A percentile compares a stretch with the other conserved stretches of the same genome.
Evolutionary conservation across 805 yeast species (phyloP).

Genomic region (Lachancea quebecensis): DNA sequence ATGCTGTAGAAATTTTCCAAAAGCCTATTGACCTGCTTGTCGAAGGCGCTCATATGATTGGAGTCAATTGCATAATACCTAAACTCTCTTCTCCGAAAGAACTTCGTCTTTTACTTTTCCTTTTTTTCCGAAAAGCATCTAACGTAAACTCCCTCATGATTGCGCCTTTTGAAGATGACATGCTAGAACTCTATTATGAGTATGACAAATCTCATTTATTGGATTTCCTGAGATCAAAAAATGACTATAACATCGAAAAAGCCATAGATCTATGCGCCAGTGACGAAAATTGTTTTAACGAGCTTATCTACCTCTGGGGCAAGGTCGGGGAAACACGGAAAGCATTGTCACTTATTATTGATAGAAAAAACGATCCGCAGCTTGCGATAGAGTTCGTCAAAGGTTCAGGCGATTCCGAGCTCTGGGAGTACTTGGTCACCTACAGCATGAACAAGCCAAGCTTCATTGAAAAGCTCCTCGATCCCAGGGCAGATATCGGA

Average conservation of each 20-base stretch:
- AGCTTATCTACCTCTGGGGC: constrained; percentile 75
- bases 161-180: constrained; percentile 55
- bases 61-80: constrained; percentile 45
- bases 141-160: constrained; percentile 49
- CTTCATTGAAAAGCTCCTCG: constrained; percentile 70
- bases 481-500: constrained; percentile 55
- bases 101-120: constrained; percentile 47
- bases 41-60: constrained; percentile 57
- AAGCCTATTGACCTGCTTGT: constrained; percentile 51
- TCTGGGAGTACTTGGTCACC: constrained; percentile 71
- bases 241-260: constrained; percentile 56
- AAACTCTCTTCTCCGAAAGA: constrained; percentile 36
- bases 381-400: constrained; percentile 76
- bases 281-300: constrained; percentile 44
- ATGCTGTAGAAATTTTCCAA: constrained; percentile 34
- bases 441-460: constrained; percentile 65
- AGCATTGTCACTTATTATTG: constrained; percentile 72
- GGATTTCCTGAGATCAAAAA: constrained; percentile 52
- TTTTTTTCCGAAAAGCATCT: constrained; percentile 58
- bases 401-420: constrained; percentile 59
- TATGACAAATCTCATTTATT: constrained; percentile 49
- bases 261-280: constrained; percentile 61
- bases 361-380: constrained; percentile 68
- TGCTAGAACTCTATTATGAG: constrained; percentile 57
- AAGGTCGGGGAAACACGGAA: constrained; percentile 70